Evolutionary conservation across 2,329 filamentous ascomycete species (phyloP), one percentile per base, ranked within the genome.

Genomic region (Ophiocordyceps unilateralis): DNA sequence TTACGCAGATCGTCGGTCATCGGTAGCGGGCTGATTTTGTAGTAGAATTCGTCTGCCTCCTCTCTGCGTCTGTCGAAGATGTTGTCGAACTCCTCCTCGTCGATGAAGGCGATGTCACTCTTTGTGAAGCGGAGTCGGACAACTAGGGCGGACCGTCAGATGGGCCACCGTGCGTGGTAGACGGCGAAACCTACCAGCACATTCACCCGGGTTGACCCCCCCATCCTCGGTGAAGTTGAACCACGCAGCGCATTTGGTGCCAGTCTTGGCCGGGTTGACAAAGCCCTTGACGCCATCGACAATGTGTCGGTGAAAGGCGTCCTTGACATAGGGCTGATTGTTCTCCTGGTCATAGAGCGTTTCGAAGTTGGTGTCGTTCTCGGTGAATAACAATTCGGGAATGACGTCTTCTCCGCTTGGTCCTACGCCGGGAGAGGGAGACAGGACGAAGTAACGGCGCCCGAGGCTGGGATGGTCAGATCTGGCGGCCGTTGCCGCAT

Each of bases 31-130:
- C 86, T 95, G 59, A 96, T 81, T 46, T 84, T 77, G 65, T 81
- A 91, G 67, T 93, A 96, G 60, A 96, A 96, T 47, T 96, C 88
- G 57, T 96, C 89, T 7, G 89, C 89, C 55, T 96, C 89, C n/a
- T 83, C 75, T 47, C 76, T 78, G 51, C 87, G 79, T 57, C 79
- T 78, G 54, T 96, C 88, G 46, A 96, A 81, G 49, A 91, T 76
- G 55, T 95, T 79, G 56, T 96, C 89, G 48, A 96, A 91, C 30
- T 81, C 70, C 60, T 94, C 89, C 64, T 96, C 89, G 54, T 96
- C 88, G 21, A 96, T 71, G 58, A 87, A 93, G 17, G 73, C 70
- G 41, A 86, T 78, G 44, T 77, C 69, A 56, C 78, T 81, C 54
- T 73, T 81, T 22, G 87, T 88, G 43, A 96, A 71, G 36, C 86